Conservation (phyloP, 768 basidiomycete species). For the Mycena maculata region DNA sequence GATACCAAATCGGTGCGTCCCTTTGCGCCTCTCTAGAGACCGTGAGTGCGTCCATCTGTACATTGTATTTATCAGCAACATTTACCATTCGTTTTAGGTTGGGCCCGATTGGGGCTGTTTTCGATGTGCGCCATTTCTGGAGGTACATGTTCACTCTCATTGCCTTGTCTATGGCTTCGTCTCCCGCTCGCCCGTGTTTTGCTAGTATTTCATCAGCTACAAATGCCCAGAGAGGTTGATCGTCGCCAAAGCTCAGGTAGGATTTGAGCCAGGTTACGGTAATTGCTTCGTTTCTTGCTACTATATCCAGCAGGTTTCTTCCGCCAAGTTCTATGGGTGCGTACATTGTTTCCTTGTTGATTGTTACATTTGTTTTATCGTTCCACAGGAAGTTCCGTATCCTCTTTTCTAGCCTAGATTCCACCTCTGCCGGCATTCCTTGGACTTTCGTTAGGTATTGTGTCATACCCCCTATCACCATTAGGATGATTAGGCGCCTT, state of each 20-base stretch:
- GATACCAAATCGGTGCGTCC: no score
- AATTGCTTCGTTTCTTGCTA: no score
- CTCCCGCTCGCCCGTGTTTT: no score
- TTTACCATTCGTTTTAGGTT: no score
- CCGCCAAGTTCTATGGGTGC: constrained; percentile 19
- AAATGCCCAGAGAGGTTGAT: not conserved
- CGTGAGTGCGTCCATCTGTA: no score
- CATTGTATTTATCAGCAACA: no score
- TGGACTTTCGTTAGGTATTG: constrained; percentile 35
- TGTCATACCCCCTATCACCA: constrained; percentile 31
- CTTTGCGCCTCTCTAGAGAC: no score
- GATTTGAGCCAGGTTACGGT: no score
- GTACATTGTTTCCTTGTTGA: not conserved
- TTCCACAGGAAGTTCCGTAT: constrained; percentile 25
- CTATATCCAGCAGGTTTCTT: not conserved
- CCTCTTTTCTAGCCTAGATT: not conserved
- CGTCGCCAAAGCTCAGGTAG: not conserved
- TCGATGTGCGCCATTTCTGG: no score
- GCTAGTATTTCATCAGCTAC: not conserved
- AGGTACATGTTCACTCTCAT: no score
- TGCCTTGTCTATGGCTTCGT: no score
- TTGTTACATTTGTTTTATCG: not conserved
- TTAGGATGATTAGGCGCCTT: constrained; percentile 1
- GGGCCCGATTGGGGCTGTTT: no score
- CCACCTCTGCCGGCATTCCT: constrained; percentile 33